phyloP scores from a whole-genome alignment of 768 basidiomycete species.

The Boletales sp. region DNA sequence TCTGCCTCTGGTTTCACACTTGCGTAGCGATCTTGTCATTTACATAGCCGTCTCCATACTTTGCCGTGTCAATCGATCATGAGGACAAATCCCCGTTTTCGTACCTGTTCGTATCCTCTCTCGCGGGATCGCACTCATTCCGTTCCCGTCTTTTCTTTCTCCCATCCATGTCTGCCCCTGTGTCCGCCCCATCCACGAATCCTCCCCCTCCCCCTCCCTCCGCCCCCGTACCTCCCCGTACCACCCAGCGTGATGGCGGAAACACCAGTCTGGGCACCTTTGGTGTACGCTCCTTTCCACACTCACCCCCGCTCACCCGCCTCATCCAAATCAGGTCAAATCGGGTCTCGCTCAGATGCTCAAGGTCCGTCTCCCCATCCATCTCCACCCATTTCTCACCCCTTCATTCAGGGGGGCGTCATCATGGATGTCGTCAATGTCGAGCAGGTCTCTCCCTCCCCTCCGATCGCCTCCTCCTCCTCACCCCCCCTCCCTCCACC shows the following conservation, averaged over 20 bases:
- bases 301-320: neutral
- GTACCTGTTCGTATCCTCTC: too few relatives aligned
- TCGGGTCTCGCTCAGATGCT: slow-evolving; percentile 96
- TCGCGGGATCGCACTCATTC: too few relatives aligned
- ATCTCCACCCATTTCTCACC: neutral
- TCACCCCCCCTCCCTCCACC: slow-evolving; percentile 1
- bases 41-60: slow-evolving; percentile 7
- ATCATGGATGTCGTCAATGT: slow-evolving; percentile 95
- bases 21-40: slow-evolving; percentile 2
- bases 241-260: slow-evolving; percentile 47
- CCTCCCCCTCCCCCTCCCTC: neutral
- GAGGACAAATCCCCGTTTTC: too few relatives aligned
- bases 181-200: neutral
- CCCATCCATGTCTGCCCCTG: slow-evolving; percentile 1
- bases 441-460: slow-evolving; percentile 44
- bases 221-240: slow-evolving; percentile 48
- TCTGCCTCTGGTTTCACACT: neutral
- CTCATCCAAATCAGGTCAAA: slow-evolving; percentile 60
- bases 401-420: slow-evolving; percentile 60
- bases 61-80: neutral
- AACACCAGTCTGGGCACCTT: slow-evolving; percentile 68
- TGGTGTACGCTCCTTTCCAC: slow-evolving; percentile 42
- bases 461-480: slow-evolving; percentile 14
- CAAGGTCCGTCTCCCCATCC: slow-evolving; percentile 50
- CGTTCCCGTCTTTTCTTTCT: neutral